phyloP scores from a whole-genome alignment of 2,329 filamentous ascomycete genomes.

The Stachybotrys echinatus region DNA sequence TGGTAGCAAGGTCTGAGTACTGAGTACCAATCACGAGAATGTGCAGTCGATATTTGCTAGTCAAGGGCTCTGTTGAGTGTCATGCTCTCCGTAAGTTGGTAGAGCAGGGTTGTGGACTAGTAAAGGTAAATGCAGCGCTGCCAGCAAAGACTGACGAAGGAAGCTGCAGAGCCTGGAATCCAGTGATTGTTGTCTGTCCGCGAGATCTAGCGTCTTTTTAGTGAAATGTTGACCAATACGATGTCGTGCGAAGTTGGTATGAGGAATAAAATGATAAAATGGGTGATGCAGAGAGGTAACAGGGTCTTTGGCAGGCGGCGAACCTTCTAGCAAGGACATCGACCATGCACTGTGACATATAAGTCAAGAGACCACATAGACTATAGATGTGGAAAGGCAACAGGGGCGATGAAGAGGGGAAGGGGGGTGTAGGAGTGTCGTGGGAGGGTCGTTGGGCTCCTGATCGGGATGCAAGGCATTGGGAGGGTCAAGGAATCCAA shows the following conservation, averaged over 20 bases:
- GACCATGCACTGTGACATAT: not conserved
- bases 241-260: no score
- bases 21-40: not conserved
- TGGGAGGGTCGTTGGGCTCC: not conserved
- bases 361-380: not conserved
- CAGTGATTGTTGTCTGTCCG: no score
- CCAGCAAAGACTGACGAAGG: no score
- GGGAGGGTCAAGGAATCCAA: not conserved
- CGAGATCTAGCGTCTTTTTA: no score
- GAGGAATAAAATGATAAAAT: no score
- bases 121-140: no score
- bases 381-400: not conserved
- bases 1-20: not conserved
- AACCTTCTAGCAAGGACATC: not conserved
- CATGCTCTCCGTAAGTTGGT: not conserved
- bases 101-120: not conserved
- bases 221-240: no score
- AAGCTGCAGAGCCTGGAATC: no score
- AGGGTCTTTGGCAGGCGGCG: no score
- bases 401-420: not conserved
- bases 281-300: no score
- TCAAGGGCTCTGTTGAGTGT: not conserved
- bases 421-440: not conserved
- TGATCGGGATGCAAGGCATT: not conserved
- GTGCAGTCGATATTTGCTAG: not conserved